phyloP scores from a whole-genome alignment of 371 early-diverging fungal genomes.

The Rhizomucor miehei region DNA sequence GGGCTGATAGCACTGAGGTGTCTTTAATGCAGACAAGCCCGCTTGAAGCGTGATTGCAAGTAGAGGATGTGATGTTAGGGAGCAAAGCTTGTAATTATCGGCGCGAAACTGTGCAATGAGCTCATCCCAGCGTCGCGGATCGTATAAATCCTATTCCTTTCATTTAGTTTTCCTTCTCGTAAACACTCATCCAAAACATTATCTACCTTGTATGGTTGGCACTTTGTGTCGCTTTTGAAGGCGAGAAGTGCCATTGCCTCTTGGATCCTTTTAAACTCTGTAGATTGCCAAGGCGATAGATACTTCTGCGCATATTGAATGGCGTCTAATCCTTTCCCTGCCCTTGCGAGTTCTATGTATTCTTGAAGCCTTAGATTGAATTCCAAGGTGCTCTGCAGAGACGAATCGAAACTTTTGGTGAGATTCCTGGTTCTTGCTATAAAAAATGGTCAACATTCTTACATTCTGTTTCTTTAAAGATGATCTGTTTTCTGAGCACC shows the following conservation, averaged over 20 bases:
- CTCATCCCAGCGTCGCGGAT: constrained; percentile 73
- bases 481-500: constrained; percentile 92
- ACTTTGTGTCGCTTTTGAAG: constrained; percentile 69
- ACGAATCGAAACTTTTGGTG: background rate
- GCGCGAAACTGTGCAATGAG: constrained; percentile 77
- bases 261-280: constrained; percentile 71
- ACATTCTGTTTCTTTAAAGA: constrained; percentile 70
- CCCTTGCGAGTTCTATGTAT: constrained; percentile 82
- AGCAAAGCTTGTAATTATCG: constrained; percentile 83
- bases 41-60: constrained; percentile 87
- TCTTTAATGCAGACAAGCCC: constrained; percentile 91
- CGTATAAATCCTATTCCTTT: constrained; percentile 60
- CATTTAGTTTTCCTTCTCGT: too few relatives aligned
- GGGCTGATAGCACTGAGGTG: constrained; percentile 71
- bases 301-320: constrained; percentile 84
- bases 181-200: too few relatives aligned
- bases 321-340: constrained; percentile 63
- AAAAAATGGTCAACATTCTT: background rate
- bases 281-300: constrained; percentile 70
- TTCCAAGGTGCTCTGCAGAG: constrained; percentile 81
- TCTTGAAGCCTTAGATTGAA: constrained; percentile 93
- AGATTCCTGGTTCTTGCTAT: background rate
- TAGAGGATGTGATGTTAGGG: constrained; percentile 79
- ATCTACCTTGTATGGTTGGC: constrained; percentile 40
- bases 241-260: constrained; percentile 88